Evolutionary conservation across 352 stramenopile species (phyloP), one percentile per base, ranked within the genome.

Genomic region (Pythium coloratum): DNA sequence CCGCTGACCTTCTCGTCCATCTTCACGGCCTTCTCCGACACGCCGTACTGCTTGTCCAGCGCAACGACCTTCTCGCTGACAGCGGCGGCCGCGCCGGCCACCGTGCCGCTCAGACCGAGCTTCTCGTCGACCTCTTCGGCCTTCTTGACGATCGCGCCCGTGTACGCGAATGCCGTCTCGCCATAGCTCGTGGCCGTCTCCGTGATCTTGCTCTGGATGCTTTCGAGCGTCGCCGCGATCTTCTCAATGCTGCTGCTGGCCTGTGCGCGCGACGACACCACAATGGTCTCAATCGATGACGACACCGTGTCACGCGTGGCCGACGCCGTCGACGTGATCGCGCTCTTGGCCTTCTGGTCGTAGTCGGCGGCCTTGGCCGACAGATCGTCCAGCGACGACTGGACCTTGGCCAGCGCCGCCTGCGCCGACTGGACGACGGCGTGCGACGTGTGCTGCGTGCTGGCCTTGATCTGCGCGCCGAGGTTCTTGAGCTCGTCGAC

Each of bases 1-100:
- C 86, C 86, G 53, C 74, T 92, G 24, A 94, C 79, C 66, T 89
- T 90, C 64, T 81, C 81, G 66, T 94, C 86, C 55, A 94, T 70
- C 47, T 82, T 81, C 44, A 80, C 69, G 24, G 82, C 83, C 6
- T 74, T 89, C n/a, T 87, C 77, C 28, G 81, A 89, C 44, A 94
- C 79, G 32, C 81, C 81, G 26, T 88, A 72, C 38, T 81, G 76
- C 59, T 77, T 77, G 69, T 91, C 81, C 30, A 89, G 40, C 7
- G 78, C 80, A 47, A 72, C 72, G 14, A 90, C 83, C 42, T 81
- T 86, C 32, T 77, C 78, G 3, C 77, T 81, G 34, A 91, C 81
- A 0, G 73, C 70, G 2, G 77, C 71, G 32, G 86, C 81, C 0
- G 81, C 77, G 0, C 77, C 81, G 0, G 80, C 71, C 50, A 91